Evolutionary conservation across 2,329 filamentous ascomycete genomes (phyloP), one percentile per base, ranked within the genome.

Genomic region (Fusarium illudens): DNA sequence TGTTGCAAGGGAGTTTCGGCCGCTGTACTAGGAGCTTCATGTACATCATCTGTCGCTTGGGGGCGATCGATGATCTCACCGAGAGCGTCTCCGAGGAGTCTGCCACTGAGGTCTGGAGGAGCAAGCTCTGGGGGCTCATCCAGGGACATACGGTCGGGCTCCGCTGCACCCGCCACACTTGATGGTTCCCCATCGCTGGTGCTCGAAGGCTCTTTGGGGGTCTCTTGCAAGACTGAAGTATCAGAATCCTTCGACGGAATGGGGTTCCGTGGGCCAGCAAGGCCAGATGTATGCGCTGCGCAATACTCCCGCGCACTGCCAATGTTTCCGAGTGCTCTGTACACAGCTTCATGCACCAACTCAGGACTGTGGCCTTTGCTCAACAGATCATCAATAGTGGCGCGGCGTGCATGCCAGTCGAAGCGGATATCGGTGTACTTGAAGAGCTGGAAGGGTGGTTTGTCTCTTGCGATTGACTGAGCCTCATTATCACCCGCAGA

Each of bases 321-420:
- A 5, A 79, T 72, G 55, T 86, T 86, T 58, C 93, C 92, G 73
- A 93, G 91, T 72, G 92, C 92, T 57, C 95, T 89, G 77, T 93
- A 97, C 0, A 96, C 81, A 29, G 92, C 94, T 78, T 98, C 95
- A 30, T 87, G 85, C 7, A 87, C 90, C 54, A 97, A 82, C 12
- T 88, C 86, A 42, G 86, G 81, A 19, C 89, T 83, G 46, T 77
- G 79, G 1, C 73, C 75, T 11, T 73, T 73, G 20, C 70, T 71
- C 4, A 76, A 56, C 19, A 83, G 72, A 19, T 80, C 78, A 19
- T 68, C 74, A 5, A 80, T 73, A 3, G 75, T 71, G 13, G 58
- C 62, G 5, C 73, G 74, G 52, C 76, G 70, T 9, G 68, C 56
- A 15, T 65, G 60, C 86, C 86, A 88, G 54, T 79, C 76, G 68